These are phyloP conservation scores for Pilasporangium apinafurcum DNA, from an alignment of 352 stramenopile genomes.

Conservation along the genomic window DNA sequence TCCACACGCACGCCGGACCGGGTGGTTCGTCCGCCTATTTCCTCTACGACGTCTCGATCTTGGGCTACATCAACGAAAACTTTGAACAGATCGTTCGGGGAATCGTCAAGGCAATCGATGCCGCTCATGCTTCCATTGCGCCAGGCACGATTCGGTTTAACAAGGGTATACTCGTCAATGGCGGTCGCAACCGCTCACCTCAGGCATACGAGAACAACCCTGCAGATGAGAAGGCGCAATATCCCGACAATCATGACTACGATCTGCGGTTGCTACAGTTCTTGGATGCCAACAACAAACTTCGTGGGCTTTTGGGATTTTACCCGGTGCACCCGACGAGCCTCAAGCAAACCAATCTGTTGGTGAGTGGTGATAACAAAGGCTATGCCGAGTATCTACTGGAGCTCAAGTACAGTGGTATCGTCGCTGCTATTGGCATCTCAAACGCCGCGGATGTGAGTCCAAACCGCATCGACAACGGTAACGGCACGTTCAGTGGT, in stretches of 20 bases:
- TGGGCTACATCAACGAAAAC: slow-evolving; percentile 42
- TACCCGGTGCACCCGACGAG: slow-evolving; percentile 74
- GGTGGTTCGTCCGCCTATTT: slow-evolving; percentile 72
- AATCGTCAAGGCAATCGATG: slow-evolving; percentile 52
- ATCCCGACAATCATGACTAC: slow-evolving; percentile 55
- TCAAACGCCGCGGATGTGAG: slow-evolving; percentile 41
- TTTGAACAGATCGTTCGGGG: slow-evolving; percentile 62
- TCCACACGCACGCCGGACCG: slow-evolving; percentile 78
- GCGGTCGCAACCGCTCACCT: slow-evolving; percentile 67
- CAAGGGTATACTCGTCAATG: slow-evolving; percentile 20
- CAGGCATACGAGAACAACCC: slow-evolving; percentile 71
- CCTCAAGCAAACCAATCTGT: slow-evolving; percentile 62
- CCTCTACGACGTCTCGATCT: slow-evolving; percentile 51
- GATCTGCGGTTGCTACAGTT: slow-evolving; percentile 66
- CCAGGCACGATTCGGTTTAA: slow-evolving; percentile 32
- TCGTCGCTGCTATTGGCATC: slow-evolving; percentile 29
- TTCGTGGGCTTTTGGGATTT: slow-evolving; percentile 62
- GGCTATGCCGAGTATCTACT: slow-evolving; percentile 40
- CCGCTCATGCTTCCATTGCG: slow-evolving; percentile 47
- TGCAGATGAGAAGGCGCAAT: slow-evolving; percentile 37
- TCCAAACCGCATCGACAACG: slow-evolving; percentile 38
- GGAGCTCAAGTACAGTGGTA: slow-evolving; percentile 21
- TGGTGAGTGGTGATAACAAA: slow-evolving; percentile 84
- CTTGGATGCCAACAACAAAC: slow-evolving; percentile 13
- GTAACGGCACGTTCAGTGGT: slow-evolving; percentile 34